Evolutionary conservation across 2,329 filamentous ascomycete genomes (phyloP), one percentile per base, ranked within the genome.

Genomic region (Hymenoscyphus fraxineus): DNA sequence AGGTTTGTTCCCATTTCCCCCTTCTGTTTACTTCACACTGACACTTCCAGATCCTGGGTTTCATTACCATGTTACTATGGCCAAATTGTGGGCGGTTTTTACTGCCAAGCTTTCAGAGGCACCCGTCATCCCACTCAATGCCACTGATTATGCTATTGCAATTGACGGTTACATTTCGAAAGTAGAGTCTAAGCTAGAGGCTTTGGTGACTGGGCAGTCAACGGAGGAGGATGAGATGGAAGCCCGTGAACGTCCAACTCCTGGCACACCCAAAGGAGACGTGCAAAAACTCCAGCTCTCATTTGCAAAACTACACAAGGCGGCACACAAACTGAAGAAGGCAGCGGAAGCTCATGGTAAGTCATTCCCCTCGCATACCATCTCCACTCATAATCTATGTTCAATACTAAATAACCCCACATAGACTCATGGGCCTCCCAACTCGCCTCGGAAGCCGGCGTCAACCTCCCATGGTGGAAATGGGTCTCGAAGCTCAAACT

Each of bases 401-500:
- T 27, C 9, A 9, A 51, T 10, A 12, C 44, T 51, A 22, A 19
- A n/a, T 22, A 51, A 22, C 44, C 22, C 6, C 9, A 4, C 44
- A 5, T 47, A 51, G 73, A 75, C 66, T 63, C 69, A 6, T 70
- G 65, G 62, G 73, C 72, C 0, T 71, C 70, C 6, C 39, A 67
- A 15, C 69, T 75, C 9, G 68, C 73, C 2, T 74, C 78, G 56
- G 77, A 85, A 61, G 77, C 86, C 59, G 76, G 78, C 31, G 77
- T 82, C 44, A 75, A 82, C 54, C 80, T 93, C 7, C 90, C 91
- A 0, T 95, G 91, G 91, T 95, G 91, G 87, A 86, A 88, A 70
- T 88, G 87, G 78, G 85, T 88, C 77, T 83, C 85, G 75, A 88
- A 86, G 75, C 77, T 91, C 31, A 83, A 81, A 67, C 80, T 93